Conservation (phyloP, 495 filamentous ascomycete species). For the Elasticomyces elasticus region DNA sequence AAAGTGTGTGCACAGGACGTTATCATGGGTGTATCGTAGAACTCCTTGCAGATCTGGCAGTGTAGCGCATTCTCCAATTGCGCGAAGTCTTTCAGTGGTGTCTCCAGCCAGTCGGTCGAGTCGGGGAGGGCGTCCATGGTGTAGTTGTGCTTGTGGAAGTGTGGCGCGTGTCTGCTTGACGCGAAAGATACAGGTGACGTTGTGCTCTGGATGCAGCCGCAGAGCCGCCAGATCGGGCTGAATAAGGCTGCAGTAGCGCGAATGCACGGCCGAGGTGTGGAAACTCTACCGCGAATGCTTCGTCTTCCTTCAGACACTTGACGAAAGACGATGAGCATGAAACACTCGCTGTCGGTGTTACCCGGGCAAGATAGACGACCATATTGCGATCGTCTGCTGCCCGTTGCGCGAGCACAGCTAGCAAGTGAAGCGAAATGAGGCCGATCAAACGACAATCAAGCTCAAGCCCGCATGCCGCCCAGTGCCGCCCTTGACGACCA, state of each 20-base stretch:
- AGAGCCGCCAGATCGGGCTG: not conserved
- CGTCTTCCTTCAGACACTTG: no score
- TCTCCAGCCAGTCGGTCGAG: conserved; percentile 87
- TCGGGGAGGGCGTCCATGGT: conserved; percentile 55
- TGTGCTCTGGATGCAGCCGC: not conserved
- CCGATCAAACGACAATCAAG: no score
- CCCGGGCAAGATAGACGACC: no score
- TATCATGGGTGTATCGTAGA: conserved; percentile 85
- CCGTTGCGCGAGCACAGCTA: no score
- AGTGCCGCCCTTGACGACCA: no score
- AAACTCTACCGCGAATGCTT: no score
- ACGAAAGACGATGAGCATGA: no score
- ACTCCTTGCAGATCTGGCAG: conserved; percentile 97
- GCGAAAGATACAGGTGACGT: not conserved
- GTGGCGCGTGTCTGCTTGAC: not conserved
- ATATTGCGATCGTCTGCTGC: no score
- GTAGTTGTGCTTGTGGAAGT: not conserved
- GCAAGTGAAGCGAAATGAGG: no score
- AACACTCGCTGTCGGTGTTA: no score
- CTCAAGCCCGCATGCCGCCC: no score
- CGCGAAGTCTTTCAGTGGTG: conserved; percentile 59
- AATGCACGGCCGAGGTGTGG: no score
- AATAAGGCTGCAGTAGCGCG: not conserved
- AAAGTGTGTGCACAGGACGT: conserved; percentile 94
- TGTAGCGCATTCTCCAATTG: conserved; percentile 77